phyloP scores from a whole-genome alignment of 495 filamentous ascomycete genomes.

The Lepidopterella palustris region DNA sequence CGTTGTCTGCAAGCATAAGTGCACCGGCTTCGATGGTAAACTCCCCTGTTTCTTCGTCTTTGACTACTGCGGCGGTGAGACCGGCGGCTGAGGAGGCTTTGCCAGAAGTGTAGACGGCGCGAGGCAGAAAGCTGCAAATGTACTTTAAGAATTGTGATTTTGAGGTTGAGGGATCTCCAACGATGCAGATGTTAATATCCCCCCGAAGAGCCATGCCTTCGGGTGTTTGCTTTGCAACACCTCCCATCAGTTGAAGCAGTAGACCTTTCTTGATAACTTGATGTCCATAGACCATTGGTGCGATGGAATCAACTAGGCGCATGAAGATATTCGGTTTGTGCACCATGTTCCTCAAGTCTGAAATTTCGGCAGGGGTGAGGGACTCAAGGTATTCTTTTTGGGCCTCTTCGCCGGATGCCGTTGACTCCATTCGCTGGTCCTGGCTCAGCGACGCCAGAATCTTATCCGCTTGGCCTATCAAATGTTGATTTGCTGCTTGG shows the following conservation, averaged over 20 bases:
- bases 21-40: conserved; percentile 98
- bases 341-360: conserved; percentile 86
- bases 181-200: conserved; percentile 98
- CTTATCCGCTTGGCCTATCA: conserved; percentile 66
- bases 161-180: conserved; percentile 95
- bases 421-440: conserved; percentile 53
- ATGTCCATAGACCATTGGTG: conserved; percentile 95
- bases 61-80: conserved; percentile 94
- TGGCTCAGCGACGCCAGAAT: conserved; percentile 78
- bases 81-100: conserved; percentile 97
- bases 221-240: conserved; percentile 80
- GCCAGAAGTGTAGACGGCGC: conserved; percentile 94
- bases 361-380: conserved; percentile 75
- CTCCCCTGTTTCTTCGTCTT: conserved; percentile 96
- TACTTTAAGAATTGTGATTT: conserved; percentile 99
- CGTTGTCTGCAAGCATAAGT: conserved; percentile 94
- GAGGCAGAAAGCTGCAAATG: conserved; percentile 89
- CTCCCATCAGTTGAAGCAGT: conserved; percentile 85
- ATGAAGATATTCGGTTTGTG: conserved; percentile 92
- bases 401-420: conserved; percentile 68
- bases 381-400: conserved; percentile 83
- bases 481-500: conserved; percentile 53
- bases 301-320: conserved; percentile 89
- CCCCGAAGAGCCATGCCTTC: conserved; percentile 92
- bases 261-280: conserved; percentile 97